A percentile compares a stretch with the other conserved stretches of the same genome.
Evolutionary conservation across 768 basidiomycete species (phyloP).

Genomic region (Strobilomyces confusus): DNA sequence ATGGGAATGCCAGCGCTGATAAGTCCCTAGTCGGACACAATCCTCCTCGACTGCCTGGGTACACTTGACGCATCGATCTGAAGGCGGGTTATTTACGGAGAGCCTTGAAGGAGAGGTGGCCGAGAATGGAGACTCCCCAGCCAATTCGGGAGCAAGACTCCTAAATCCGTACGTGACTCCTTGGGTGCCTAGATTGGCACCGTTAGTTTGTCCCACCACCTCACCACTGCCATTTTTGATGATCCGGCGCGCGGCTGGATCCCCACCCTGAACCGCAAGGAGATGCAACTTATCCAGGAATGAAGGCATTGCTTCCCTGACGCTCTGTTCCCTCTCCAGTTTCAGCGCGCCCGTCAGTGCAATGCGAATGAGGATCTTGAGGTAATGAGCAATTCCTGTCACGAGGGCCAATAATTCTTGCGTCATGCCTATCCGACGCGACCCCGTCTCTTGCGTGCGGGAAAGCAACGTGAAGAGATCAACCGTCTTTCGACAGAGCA

Average conservation of each 20-base stretch:
- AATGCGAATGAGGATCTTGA: conserved; percentile 98
- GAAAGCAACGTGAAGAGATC: conserved; percentile 96
- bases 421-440: conserved; percentile 91
- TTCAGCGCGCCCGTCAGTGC: conserved; percentile 94
- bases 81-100: conserved; percentile 67
- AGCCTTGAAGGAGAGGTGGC: conserved; percentile 41
- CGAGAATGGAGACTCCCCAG: conserved; percentile 81
- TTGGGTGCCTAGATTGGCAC: conserved; percentile 71
- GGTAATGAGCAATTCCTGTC: conserved; percentile 97
- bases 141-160: conserved; percentile 85
- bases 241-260: conserved; percentile 70
- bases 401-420: conserved; percentile 96
- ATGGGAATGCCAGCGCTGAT: conserved; percentile 93
- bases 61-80: conserved; percentile 90
- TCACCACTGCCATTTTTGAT: conserved; percentile 76
- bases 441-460: conserved; percentile 90
- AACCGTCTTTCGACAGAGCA: conserved; percentile 98
- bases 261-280: conserved; percentile 81
- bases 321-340: conserved; percentile 85
- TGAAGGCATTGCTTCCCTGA: conserved; percentile 77
- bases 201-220: conserved; percentile 33
- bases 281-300: conserved; percentile 93
- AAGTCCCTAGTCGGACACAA: conserved; percentile 92
- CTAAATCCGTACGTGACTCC: conserved; percentile 91
- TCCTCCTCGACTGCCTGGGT: conserved; percentile 93